Base-by-base conservation (phyloP, 1,284 basidiomycete species). In the Mycena sp. region DNA sequence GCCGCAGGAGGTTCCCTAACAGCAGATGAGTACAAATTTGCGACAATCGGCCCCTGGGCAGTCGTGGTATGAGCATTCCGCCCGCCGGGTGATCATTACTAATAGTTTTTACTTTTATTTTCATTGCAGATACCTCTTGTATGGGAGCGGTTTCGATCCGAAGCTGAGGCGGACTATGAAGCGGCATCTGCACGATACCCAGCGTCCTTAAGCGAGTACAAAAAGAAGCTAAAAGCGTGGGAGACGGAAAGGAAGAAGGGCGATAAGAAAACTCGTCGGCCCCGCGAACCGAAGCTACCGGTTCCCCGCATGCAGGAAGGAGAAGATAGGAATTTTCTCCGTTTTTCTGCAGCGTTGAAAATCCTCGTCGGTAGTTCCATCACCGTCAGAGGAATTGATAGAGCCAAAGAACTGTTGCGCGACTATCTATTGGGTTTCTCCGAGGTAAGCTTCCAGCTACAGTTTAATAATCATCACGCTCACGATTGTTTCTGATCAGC, bases 1-100 rank as follows among this genome's bases (percentile, higher is more conserved):
- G 74, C 76, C 7, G 75, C 76, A 9, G 76, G 77, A 26, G 77
- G 76, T 1, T 73, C 71, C 6, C 61, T 77, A 0, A 72, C 71
- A 3, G 75, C 76, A 1, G 76, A 78, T 64, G 72, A 77, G 46
- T 77, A 72, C 58, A 73, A 72, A 55, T 62, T 67, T 26, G 64
- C 74, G 6, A 49, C 59, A 0, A 69, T 69, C 11, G 65, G 50
- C 2, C 60, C 67, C 29, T 67, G 69, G 46, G 64, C 73, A 14
- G 68, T 75, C 16, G 67, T 75, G 19, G 74, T 76, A 62, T n/a
- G n/a, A n/a, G n/a, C n/a, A 2, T 40, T 50, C n/a, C n/a, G n/a
- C n/a, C n/a, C n/a, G n/a, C n/a, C n/a, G n/a, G n/a, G n/a, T n/a
- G n/a, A n/a, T n/a, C n/a, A n/a, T n/a, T n/a, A n/a, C n/a, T n/a